Evolutionary conservation across 2,329 filamentous ascomycete species (phyloP).

Genomic region (Daldinia sp.): DNA sequence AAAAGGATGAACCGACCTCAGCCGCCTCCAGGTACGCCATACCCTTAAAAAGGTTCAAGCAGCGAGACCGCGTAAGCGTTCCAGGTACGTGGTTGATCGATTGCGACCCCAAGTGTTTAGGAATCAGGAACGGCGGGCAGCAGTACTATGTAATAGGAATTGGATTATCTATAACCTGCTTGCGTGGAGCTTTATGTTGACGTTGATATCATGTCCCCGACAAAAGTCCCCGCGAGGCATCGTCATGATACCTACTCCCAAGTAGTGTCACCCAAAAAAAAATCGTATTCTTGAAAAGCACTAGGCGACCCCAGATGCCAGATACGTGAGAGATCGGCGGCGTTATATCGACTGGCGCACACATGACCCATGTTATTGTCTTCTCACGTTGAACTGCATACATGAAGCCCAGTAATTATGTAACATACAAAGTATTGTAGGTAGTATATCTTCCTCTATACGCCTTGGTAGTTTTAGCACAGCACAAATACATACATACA

Average conservation of each 20-base stretch:
- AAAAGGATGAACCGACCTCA: not conserved
- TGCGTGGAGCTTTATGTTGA: not conserved
- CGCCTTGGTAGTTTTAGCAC: not conserved
- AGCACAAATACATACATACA: not conserved
- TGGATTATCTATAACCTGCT: slow-evolving; percentile 1
- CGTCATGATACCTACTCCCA: not conserved
- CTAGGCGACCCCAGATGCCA: slow-evolving; percentile 8
- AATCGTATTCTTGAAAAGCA: slow-evolving; percentile 10
- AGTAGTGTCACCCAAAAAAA: slow-evolving; percentile 4
- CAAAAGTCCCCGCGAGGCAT: slow-evolving; percentile 3
- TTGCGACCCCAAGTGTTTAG: not conserved
- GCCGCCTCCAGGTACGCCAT: slow-evolving; percentile 1
- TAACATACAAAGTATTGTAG: slow-evolving; percentile 1
- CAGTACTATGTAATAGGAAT: not conserved
- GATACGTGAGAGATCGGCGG: slow-evolving; percentile 12
- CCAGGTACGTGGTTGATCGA: slow-evolving; percentile 1
- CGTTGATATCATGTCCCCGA: not conserved
- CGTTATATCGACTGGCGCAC: not conserved
- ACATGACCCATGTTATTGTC: slow-evolving; percentile 1
- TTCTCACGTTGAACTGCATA: slow-evolving; percentile 8
- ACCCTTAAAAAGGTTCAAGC: not conserved
- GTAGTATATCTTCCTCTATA: not conserved
- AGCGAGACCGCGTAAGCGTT: slow-evolving; percentile 9
- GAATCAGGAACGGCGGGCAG: not conserved
- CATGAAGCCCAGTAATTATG: not conserved